These are phyloP conservation scores for Lippia alba DNA, from an alignment of 305 asterid genomes.

Conservation along the genomic window DNA sequence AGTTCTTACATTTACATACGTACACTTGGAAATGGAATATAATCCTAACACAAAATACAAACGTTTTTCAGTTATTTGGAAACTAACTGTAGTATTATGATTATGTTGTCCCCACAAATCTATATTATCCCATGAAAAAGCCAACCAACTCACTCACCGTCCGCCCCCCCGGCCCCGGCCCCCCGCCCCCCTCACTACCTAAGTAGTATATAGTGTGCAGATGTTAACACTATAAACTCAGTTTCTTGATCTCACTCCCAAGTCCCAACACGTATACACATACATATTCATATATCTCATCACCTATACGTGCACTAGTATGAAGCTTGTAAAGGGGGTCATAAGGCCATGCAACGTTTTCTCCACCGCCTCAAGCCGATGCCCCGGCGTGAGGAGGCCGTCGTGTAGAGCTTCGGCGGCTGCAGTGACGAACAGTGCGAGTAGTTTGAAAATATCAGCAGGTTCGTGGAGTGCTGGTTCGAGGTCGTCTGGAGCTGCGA, in stretches of 20 bases:
- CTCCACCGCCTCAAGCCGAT: slow-evolving; percentile 11
- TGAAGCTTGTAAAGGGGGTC: slow-evolving; percentile 39
- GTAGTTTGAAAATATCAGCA: background rate
- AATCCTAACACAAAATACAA: background rate
- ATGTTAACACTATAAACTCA: slow-evolving; percentile 23
- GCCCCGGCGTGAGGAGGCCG: background rate
- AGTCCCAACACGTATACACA: background rate
- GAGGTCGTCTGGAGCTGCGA: slow-evolving; percentile 27
- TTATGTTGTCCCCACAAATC: slow-evolving; percentile 34
- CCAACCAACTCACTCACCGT: slow-evolving; percentile 27
- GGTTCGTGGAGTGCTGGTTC: slow-evolving; percentile 25
- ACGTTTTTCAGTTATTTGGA: slow-evolving; percentile 27
- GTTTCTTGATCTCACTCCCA: background rate
- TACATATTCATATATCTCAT: too few relatives aligned
- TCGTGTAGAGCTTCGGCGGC: background rate
- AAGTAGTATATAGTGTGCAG: background rate
- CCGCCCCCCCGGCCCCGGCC: slow-evolving; percentile 14
- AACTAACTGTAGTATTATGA: background rate
- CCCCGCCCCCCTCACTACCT: slow-evolving; percentile 1
- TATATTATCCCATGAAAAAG: background rate
- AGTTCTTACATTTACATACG: too few relatives aligned
- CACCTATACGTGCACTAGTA: background rate
- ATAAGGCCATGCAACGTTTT: slow-evolving; percentile 25
- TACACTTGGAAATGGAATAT: too few relatives aligned
- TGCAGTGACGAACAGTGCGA: background rate